Conservation (phyloP, 495 filamentous ascomycete genomes). For the Podospora pseudopauciseta region DNA sequence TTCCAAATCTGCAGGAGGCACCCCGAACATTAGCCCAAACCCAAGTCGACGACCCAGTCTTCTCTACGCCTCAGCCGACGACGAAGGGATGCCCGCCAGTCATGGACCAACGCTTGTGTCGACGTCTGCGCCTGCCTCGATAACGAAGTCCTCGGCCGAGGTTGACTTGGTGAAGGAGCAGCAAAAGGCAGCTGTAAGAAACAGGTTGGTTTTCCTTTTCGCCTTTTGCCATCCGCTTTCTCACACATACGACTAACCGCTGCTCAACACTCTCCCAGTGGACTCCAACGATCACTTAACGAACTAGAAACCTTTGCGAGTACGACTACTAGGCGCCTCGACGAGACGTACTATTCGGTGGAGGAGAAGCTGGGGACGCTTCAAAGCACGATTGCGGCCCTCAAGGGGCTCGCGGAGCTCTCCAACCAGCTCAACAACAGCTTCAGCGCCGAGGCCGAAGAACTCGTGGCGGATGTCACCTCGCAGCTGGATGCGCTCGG, state of each 20-base stretch:
- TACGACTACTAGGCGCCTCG: constrained; percentile 67
- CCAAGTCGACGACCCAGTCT: constrained; percentile 41
- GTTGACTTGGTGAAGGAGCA: constrained; percentile 39
- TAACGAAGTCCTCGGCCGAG: constrained; percentile 26
- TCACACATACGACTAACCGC: neutral
- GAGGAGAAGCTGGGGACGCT: constrained; percentile 71
- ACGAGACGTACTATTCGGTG: constrained; percentile 81
- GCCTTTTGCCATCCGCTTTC: neutral
- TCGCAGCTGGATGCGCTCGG: constrained; percentile 64
- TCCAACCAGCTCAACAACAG: constrained; percentile 57
- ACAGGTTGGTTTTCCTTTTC: constrained; percentile 36
- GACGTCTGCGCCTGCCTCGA: constrained; percentile 14
- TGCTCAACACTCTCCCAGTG: constrained; percentile 25
- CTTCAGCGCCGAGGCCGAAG: constrained; percentile 60
- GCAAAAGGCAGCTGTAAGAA: constrained; percentile 38
- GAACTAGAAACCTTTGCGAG: constrained; percentile 45
- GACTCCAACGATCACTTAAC: constrained; percentile 40
- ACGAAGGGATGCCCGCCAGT: constrained; percentile 24
- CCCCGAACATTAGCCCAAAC: constrained; percentile 42
- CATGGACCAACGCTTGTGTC: neutral
- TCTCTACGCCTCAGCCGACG: constrained; percentile 32
- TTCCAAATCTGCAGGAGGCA: constrained; percentile 40
- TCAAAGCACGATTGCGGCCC: constrained; percentile 59
- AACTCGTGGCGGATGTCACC: constrained; percentile 58
- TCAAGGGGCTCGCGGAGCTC: constrained; percentile 66